These are phyloP conservation scores for Didymella sp. DNA, from an alignment of 2,329 filamentous ascomycete genomes.

Conservation along the genomic window DNA sequence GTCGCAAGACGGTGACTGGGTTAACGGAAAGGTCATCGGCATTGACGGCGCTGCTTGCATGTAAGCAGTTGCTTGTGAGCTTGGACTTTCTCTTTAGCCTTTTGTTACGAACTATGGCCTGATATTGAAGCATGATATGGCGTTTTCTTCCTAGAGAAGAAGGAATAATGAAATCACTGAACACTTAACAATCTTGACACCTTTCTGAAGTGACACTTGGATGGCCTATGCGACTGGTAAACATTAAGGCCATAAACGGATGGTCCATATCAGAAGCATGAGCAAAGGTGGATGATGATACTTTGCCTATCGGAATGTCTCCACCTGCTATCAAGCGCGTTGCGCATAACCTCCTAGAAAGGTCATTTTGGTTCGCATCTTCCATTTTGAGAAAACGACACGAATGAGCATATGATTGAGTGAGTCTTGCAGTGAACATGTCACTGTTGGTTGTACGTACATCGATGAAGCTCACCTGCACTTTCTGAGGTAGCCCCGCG, in stretches of 20 bases:
- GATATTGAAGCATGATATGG: slow-evolving; percentile 26
- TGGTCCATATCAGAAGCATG: neutral
- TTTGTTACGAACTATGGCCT: slow-evolving; percentile 19
- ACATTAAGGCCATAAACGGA: neutral
- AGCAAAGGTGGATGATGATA: neutral
- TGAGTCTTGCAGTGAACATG: neutral
- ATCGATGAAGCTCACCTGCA: neutral
- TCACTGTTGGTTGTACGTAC: neutral
- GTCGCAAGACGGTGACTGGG: slow-evolving; percentile 64
- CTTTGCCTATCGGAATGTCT: neutral
- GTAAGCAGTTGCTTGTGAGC: slow-evolving; percentile 33
- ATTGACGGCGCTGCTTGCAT: slow-evolving; percentile 55
- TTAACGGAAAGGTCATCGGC: slow-evolving; percentile 63
- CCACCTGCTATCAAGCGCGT: neutral
- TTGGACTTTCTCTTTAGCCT: slow-evolving; percentile 19
- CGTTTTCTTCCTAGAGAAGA: slow-evolving; percentile 22
- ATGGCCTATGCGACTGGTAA: neutral
- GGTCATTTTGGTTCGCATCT: neutral
- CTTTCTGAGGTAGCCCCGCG: neutral
- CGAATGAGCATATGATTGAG: neutral
- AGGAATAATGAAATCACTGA: slow-evolving; percentile 13
- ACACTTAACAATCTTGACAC: neutral
- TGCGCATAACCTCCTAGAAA: neutral
- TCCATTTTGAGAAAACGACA: neutral
- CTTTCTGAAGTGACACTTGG: neutral